These are phyloP conservation scores for Stramenopiles sp. DNA, from an alignment of 352 stramenopile genomes.

Conservation along the genomic window DNA sequence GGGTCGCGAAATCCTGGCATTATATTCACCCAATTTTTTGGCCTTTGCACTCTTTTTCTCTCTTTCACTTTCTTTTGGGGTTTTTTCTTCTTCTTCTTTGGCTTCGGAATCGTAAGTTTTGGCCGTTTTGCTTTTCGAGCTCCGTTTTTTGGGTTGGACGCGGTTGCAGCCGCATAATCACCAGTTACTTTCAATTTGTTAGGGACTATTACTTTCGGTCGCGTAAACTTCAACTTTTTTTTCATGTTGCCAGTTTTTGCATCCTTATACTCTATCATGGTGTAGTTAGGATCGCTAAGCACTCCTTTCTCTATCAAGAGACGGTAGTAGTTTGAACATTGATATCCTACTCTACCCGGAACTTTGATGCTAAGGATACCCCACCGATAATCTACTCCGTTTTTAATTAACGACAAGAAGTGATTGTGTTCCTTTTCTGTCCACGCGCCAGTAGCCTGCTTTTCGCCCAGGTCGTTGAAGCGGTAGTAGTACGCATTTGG, in stretches of 20 bases:
- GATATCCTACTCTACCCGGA: not conserved
- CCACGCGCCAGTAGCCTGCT: not conserved
- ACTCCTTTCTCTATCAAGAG: not conserved
- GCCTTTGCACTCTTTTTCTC: not conserved
- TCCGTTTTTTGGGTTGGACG: no score
- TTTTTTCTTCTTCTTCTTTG: not conserved
- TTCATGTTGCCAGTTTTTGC: not conserved
- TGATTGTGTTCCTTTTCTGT: not conserved
- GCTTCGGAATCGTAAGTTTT: not conserved
- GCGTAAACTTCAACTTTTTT: not conserved
- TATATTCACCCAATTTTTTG: not conserved
- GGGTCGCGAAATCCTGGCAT: conserved; percentile 13
- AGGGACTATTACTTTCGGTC: not conserved
- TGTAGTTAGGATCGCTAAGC: not conserved
- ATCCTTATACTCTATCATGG: not conserved
- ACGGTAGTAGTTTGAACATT: conserved; percentile 8
- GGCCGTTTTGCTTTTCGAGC: not conserved
- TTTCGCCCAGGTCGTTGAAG: not conserved
- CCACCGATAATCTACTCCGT: not conserved
- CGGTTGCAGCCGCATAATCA: not conserved
- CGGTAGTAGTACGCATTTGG: conserved; percentile 10
- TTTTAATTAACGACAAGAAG: not conserved
- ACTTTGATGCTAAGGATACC: not conserved
- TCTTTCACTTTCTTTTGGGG: not conserved
- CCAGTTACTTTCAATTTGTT: not conserved